Base-by-base conservation (phyloP, 2,329 filamentous ascomycete species). In the Aspergillus ochraceus region DNA sequence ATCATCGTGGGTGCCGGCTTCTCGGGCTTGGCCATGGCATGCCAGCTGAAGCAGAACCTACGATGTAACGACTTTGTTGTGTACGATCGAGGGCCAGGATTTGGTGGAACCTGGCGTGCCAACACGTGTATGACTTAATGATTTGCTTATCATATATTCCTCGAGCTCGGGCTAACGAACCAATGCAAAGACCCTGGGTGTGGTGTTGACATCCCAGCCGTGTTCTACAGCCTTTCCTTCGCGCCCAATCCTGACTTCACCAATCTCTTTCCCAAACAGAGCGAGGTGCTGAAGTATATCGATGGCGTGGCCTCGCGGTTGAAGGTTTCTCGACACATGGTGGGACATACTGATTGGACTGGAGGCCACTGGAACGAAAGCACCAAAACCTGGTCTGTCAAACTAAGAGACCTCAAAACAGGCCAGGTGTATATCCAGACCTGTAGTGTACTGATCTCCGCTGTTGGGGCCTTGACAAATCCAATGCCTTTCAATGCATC, bases 191-290 rank as follows among this genome's bases (percentile, higher is more conserved):
- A 60, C 6, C 63, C 63, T 36, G 63, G 63, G 2, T 65, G 63
- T 32, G 63, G 29, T 8, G 60, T 65, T 30, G 60, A 65, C 32
- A 63, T 63, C 8, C 63, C 63, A 4, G 60, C 56, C 5, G 58
- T 46, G 1, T 52, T 63, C 20, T 65, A 65, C 29, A 61, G 58
- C 6, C 32, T 63, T 1, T 65, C 63, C 1, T 64, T 62, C 45
- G 55, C 55, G 3, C 60, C 62, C 4, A 62, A 60, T 36, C 55
- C 62, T 3, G n/a, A 55, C 1, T 64, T 62, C 12, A 55, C 55
- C 1, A 52, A 53, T 2, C 14, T 57, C 1, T 62, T 60, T 8
- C 60, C 62, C 17, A 32, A 49, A 6, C 60, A 60, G 20, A 5
- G 32, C 1, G 62, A 64, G 10, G 57, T 64, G 9, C 22, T 64